Evolutionary conservation across 2,329 filamentous ascomycete species (phyloP), one percentile per base, ranked within the genome.

Genomic region (Penicillium carneum): DNA sequence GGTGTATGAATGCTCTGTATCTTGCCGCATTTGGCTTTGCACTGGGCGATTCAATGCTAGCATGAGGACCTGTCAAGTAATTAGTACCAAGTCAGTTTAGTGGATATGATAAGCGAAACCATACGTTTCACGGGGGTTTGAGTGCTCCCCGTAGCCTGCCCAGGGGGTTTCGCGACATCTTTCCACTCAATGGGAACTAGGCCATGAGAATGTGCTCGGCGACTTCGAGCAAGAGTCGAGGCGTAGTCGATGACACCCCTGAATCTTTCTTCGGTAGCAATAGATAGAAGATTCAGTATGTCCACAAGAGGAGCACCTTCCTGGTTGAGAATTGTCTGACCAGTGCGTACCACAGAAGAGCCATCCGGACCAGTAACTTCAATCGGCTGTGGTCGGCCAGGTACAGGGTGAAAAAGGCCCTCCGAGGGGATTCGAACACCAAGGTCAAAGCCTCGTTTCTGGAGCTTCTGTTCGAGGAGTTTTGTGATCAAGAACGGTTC

Each of bases 261-360:
- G 39, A 97, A 70, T 31, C 92, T 86, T 69, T 96, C 90, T 73
- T 94, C 92, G 10, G 92, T 88, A 18, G 91, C 91, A 59, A 97
- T 84, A 6, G 92, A 95, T 60, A 97, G 76, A 16, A 97, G 82
- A 29, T 91, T 90, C 46, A 97, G 80, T 67, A 97, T 90, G 63
- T 97, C 93, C 14, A 90, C 89, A 36, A 97, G 81, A 56, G 86
- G 88, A 1, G 91, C 87, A 45, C 79, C 79, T 50, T 81, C 79
- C 46, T 93, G 90, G 38, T 90, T 87, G 0, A 95, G 86, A 39
- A 96, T 86, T 56, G 90, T 92, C 20, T 87, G 87, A 2, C 88
- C 88, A 14, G 83, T 84, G 1, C 88, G 88, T 43, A 85, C 79
- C 2, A 91, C 83, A 12, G 86, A 83, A 34, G 86, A 82, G 4